Base-by-base conservation (phyloP, 345 rosid genomes). In the Hypericum androsaemum region DNA sequence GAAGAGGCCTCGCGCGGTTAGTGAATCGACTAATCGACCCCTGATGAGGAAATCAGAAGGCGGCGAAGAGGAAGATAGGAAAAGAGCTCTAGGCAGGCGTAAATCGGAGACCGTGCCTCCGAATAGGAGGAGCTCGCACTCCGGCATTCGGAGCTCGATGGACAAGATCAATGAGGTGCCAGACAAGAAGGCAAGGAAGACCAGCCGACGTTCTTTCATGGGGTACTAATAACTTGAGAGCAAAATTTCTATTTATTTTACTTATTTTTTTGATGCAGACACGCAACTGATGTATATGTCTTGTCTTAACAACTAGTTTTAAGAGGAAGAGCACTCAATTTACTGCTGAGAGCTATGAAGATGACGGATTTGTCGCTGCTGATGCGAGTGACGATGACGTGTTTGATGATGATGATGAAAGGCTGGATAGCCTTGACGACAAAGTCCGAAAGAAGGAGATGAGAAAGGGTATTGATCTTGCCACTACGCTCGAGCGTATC, bases 401-500 rank as follows among this genome's bases (percentile, higher is more conserved):
- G 7, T 65, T 62, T 15, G 67, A 62, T 43, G 77, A 71, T 3
- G 72, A 77, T 6, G 89, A 84, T 35, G 82, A 64, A 57, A 79
- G 89, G 61, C 83, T 86, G 1, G 81, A 87, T 43, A 82, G 82
- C 55, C 64, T 90, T 6, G 95, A 90, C 47, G 92, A 87, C 63
- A 80, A 75, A 75, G 88, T 72, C 12, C 82, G 96, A 64, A 81
- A 79, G 66, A 87, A 79, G 68, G 92, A 87, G 69, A 90, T 87
- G 98, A 90, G 98, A 69, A 90, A 87, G 76, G 96, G 98, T 67
- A 84, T 90, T 6, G 98, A 90, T 74, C 79, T 90, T 4, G 98
- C 98, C 1, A 90, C 98, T 13, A 90, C 98, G 6, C 96, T 90
- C 1, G 98, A 90, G 65, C 98, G 98, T 72, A 90, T 90, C 7